phyloP scores from a whole-genome alignment of 2,329 filamentous ascomycete species.

The Thelonectria discophora region DNA sequence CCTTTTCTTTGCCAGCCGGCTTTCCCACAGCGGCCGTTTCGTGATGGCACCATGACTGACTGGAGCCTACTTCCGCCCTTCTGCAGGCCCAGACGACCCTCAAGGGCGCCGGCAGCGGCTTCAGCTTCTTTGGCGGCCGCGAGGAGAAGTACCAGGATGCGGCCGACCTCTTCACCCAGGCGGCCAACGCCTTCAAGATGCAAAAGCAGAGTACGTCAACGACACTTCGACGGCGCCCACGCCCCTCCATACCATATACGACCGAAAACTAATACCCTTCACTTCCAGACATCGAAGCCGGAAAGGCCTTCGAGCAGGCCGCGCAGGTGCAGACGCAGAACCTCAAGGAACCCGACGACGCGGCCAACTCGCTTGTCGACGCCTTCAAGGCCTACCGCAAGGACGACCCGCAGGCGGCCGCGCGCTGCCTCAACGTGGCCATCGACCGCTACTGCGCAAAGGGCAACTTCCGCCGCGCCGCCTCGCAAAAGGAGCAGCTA shows the following conservation, averaged over 20 bases:
- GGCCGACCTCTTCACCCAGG: constrained; percentile 85
- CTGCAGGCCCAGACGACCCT: constrained; percentile 86
- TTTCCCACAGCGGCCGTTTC: constrained; percentile 17
- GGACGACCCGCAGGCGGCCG: constrained; percentile 83
- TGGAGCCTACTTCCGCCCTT: not conserved
- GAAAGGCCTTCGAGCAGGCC: constrained; percentile 84
- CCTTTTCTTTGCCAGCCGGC: constrained; percentile 2
- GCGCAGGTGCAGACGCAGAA: constrained; percentile 82
- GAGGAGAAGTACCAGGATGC: constrained; percentile 91
- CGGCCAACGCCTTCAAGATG: constrained; percentile 90
- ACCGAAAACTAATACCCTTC: constrained; percentile 8
- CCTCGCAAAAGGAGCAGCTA: constrained; percentile 88
- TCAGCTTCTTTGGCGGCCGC: constrained; percentile 87
- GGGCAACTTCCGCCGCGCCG: constrained; percentile 90
- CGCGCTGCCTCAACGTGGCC: constrained; percentile 78
- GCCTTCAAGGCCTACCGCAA: constrained; percentile 96
- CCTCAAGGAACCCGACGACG: constrained; percentile 91
- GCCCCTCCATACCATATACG: not conserved
- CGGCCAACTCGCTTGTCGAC: constrained; percentile 86
- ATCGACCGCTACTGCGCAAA: constrained; percentile 88
- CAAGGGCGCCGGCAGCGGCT: constrained; percentile 78
- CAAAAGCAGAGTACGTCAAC: constrained; percentile 76
- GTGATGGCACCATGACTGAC: constrained; percentile 6
- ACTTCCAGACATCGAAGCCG: constrained; percentile 78
- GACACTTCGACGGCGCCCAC: not conserved